Conservation (phyloP, 805 yeast genomes). For the Lachancea meyersii region DNA sequence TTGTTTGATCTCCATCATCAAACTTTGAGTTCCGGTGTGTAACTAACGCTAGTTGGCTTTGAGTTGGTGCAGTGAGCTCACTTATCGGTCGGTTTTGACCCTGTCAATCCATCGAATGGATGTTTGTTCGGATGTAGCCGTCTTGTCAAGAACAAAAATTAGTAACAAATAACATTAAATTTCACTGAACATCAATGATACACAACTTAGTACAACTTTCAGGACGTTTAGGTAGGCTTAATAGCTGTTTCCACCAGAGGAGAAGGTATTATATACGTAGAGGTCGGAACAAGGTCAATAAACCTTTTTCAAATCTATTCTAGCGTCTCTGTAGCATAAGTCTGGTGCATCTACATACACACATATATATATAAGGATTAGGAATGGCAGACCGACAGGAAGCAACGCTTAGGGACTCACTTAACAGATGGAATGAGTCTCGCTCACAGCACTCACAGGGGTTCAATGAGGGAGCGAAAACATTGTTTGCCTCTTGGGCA, state of each 20-base stretch:
- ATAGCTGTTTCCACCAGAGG: background rate
- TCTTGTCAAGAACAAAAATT: background rate
- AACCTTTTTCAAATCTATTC: background rate
- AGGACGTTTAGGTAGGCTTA: background rate
- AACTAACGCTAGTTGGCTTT: background rate
- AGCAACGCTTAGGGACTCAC: conserved; percentile 34
- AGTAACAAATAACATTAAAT: too few species aligned
- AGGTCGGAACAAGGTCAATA: too few species aligned
- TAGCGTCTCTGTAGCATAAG: background rate
- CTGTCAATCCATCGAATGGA: background rate
- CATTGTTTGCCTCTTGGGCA: conserved; percentile 36
- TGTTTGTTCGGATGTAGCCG: background rate
- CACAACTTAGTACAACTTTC: too few species aligned
- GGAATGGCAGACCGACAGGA: conserved; percentile 14
- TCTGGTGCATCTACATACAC: background rate
- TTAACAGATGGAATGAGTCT: conserved; percentile 36
- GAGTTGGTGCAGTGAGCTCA: background rate
- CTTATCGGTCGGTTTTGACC: background rate
- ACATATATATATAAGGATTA: background rate
- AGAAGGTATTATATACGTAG: too few species aligned
- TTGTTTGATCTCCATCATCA: conserved; percentile 8
- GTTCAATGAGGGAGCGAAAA: conserved; percentile 33
- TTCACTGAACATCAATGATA: too few species aligned
- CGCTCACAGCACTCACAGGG: conserved; percentile 22
- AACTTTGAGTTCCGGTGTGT: background rate